A percentile compares a stretch with the other conserved stretches of the same genome.
Conservation (phyloP, 2,329 filamentous ascomycete species). For the Septoria petroselini region DNA sequence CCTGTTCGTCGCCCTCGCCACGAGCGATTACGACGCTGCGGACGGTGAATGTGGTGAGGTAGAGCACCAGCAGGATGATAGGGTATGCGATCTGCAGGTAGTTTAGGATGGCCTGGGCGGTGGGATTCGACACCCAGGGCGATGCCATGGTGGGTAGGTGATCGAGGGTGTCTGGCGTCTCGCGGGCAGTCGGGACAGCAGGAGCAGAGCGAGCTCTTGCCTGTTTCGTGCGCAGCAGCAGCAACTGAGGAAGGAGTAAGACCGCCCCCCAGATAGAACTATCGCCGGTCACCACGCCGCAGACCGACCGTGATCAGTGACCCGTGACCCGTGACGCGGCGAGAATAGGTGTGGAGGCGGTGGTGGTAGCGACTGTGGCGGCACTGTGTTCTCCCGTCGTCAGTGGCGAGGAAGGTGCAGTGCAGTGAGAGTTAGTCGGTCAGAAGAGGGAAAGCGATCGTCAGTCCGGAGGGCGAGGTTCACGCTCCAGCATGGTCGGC, state of each 20-base stretch:
- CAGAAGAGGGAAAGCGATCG: not conserved
- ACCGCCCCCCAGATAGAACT: not conserved
- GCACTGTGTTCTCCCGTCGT: not conserved
- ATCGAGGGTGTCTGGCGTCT: not conserved
- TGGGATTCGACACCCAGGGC: constrained; percentile 40
- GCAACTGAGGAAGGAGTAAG: not conserved
- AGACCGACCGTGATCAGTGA: not conserved
- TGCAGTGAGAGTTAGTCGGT: not conserved
- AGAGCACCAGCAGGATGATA: constrained; percentile 62
- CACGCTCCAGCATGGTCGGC: too few relatives aligned
- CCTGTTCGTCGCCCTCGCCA: constrained; percentile 45
- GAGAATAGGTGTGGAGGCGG: not conserved
- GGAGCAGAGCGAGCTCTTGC: not conserved
- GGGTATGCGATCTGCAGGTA: constrained; percentile 60
- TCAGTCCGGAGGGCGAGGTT: constrained; percentile 4
- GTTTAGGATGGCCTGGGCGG: constrained; percentile 45
- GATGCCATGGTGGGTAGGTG: constrained; percentile 20
- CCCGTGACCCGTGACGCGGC: too few relatives aligned
- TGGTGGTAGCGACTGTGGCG: constrained; percentile 1
- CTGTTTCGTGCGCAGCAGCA: too few relatives aligned
- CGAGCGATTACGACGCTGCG: constrained; percentile 57
- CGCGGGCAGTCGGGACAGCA: not conserved
- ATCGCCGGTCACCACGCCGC: not conserved
- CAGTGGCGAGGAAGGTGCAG: not conserved
- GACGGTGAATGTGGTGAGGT: constrained; percentile 59